These are phyloP conservation scores for Eucalyptus camaldulensis DNA, from an alignment of 345 rosid species.

Conservation along the genomic window DNA sequence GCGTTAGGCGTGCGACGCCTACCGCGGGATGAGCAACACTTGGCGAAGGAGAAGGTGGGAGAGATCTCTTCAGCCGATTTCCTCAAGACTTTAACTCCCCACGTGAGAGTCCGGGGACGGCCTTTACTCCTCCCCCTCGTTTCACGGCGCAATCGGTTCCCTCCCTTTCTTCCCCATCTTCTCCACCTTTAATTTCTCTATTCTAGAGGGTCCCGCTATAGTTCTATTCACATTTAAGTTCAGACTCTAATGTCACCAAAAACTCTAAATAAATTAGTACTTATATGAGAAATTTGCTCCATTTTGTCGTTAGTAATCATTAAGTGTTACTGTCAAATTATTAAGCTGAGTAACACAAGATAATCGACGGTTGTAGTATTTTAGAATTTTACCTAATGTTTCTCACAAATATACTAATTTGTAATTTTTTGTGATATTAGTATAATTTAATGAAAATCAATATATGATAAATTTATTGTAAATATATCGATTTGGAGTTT, in stretches of 20 bases:
- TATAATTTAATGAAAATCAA: no score
- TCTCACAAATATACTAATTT: rapidly evolving
- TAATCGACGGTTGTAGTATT: rapidly evolving
- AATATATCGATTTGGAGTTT: no score
- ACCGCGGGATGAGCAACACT: neutral
- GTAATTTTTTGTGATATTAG: no score
- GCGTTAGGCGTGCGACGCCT: neutral
- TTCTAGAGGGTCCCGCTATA: neutral
- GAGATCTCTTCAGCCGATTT: neutral
- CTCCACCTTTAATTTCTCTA: neutral
- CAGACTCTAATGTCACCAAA: no score
- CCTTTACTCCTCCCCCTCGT: neutral
- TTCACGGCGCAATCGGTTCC: neutral
- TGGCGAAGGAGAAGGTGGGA: neutral
- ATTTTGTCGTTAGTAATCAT: rapidly evolving
- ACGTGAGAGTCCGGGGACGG: neutral
- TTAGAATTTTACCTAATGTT: no score
- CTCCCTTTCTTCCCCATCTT: neutral
- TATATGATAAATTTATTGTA: rapidly evolving
- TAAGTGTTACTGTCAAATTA: rapidly evolving
- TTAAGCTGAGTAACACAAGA: rapidly evolving
- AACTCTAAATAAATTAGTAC: no score
- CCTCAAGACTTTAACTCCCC: neutral
- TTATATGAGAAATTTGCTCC: no score
- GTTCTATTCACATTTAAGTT: neutral